Conservation (phyloP, 768 basidiomycete genomes). For the Pisolithus albus region DNA sequence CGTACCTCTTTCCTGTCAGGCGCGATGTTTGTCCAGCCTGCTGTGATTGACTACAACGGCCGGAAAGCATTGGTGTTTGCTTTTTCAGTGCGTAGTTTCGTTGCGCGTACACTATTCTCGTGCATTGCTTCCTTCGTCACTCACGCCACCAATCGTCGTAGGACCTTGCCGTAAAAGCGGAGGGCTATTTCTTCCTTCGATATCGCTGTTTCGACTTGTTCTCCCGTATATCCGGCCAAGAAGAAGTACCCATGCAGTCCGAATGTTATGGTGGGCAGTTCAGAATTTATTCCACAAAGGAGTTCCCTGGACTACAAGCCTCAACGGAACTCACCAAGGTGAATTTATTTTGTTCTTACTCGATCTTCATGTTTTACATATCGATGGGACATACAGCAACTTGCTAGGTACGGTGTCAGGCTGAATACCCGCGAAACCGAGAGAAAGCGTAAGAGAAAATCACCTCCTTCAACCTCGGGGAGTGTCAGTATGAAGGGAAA, state of each 20-base stretch:
- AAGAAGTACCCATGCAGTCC: constrained; percentile 43
- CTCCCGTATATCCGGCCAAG: constrained; percentile 26
- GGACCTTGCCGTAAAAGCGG: constrained; percentile 63
- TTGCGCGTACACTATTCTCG: neutral
- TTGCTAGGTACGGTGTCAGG: constrained; percentile 29
- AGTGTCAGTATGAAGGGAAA: neutral
- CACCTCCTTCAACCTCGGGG: constrained; percentile 4
- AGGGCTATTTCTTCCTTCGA: constrained; percentile 63
- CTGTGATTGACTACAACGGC: constrained; percentile 46
- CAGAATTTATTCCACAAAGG: constrained; percentile 65
- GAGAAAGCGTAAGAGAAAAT: constrained; percentile 30
- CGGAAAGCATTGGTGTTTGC: constrained; percentile 53
- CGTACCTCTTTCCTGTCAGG: constrained; percentile 51
- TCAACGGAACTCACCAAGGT: constrained; percentile 70
- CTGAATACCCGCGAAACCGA: constrained; percentile 32
- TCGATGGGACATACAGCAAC: constrained; percentile 19
- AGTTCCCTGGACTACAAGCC: constrained; percentile 63
- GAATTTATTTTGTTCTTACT: neutral
- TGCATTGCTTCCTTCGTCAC: constrained; percentile 1
- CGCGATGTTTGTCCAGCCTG: constrained; percentile 54
- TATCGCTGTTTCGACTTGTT: constrained; percentile 65
- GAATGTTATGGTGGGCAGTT: constrained; percentile 63
- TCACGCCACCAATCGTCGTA: constrained; percentile 17
- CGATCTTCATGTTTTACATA: constrained; percentile 1
- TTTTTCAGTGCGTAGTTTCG: constrained; percentile 43